These are phyloP conservation scores for Camillea tinctor DNA, from an alignment of 2,329 filamentous ascomycete genomes.

Conservation along the genomic window DNA sequence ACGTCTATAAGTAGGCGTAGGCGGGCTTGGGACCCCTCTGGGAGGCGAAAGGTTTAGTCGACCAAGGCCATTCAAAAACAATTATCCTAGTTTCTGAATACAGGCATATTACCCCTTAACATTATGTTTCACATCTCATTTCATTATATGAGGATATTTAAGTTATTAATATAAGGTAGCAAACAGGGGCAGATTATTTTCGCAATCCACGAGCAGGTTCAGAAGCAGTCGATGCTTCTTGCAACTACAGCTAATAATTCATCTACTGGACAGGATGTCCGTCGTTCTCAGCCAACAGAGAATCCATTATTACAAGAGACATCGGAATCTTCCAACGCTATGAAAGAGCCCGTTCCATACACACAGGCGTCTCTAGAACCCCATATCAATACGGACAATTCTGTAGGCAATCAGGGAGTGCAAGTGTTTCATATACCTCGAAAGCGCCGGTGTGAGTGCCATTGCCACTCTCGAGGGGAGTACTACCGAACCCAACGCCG, in stretches of 20 bases:
- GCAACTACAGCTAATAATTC: neutral
- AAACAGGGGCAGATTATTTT: neutral
- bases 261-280: neutral
- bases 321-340: neutral
- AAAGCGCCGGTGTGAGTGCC: neutral
- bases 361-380: neutral
- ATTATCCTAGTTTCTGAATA: too few species aligned
- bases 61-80: too few species aligned
- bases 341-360: neutral
- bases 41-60: too few species aligned
- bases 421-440: neutral
- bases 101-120: too few species aligned
- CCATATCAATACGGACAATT: neutral
- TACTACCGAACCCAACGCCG: neutral
- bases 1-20: too few species aligned
- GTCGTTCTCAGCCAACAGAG: neutral
- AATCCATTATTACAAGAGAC: neutral
- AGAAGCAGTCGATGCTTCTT: neutral
- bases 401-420: neutral
- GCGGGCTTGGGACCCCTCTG: too few species aligned
- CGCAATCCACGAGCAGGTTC: neutral
- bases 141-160: too few species aligned
- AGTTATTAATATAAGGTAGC: neutral
- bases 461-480: neutral
- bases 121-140: too few species aligned